Conservation (phyloP, 441 rosid species). For the Macaranga tanarius region DNA sequence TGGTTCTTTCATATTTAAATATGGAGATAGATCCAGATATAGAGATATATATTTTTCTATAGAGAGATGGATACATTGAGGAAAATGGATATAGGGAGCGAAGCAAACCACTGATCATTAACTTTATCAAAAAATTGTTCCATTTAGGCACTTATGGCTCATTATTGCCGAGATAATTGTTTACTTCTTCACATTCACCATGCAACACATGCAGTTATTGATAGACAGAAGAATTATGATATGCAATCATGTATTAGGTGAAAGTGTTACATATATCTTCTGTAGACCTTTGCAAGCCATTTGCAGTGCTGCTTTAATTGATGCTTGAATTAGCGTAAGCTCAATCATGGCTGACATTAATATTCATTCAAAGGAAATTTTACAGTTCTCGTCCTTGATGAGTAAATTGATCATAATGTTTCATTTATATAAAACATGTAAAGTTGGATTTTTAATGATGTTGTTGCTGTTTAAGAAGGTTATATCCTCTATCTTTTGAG, state of each 20-base stretch:
- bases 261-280: no score
- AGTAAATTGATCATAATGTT: conserved; percentile 7
- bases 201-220: conserved; percentile 21
- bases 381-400: neutral
- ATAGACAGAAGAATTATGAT: conserved; percentile 22
- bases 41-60: no score
- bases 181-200: conserved; percentile 17
- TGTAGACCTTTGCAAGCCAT: conserved; percentile 15
- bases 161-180: no score
- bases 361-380: neutral
- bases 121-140: no score
- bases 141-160: no score
- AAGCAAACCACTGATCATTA: no score
- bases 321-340: conserved; percentile 23
- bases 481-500: neutral
- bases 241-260: neutral
- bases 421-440: neutral
- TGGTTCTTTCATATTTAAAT: no score
- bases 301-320: conserved; percentile 22
- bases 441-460: conserved; percentile 13
- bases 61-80: no score
- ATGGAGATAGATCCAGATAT: no score
- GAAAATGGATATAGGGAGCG: no score
- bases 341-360: conserved; percentile 30
- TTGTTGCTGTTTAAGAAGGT: conserved; percentile 9